Evolutionary conservation across 2,329 filamentous ascomycete species (phyloP), one percentile per base, ranked within the genome.

Genomic region (Talaromyces sp.): DNA sequence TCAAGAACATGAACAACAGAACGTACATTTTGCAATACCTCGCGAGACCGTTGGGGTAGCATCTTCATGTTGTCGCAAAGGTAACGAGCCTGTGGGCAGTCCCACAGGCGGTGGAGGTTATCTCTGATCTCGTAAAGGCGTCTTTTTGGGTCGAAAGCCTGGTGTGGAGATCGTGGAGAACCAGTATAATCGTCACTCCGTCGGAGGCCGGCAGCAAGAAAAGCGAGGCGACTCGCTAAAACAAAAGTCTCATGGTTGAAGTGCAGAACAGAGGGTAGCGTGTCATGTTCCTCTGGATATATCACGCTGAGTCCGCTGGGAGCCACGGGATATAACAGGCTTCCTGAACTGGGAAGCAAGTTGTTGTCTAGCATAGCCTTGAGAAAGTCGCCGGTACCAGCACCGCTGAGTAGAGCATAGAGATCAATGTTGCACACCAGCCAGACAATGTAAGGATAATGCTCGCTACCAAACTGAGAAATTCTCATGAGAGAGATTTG

Each of bases 391-490:
- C 83, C 82, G 0, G 71, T 77, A 2, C 83, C 82, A 46, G 78
- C 79, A 12, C 81, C 82, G 60, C 82, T 81, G 54, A 86, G 69
- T 35, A 84, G 76, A 14, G 82, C 82, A 66, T 84, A 81, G n/a
- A 84, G 73, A 66, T 86, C 84, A 50, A 86, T 79, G 61, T 78
- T 78, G 67, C 80, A 81, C 40, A 84, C 77, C 71, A 78, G 80
- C 82, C 83, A 85, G 16, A 85, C 70, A 5, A 85, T 76, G 66
- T 82, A 83, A 2, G 80, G 79, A 63, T 80, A 81, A 31, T 75
- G 74, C 64, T 83, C 82, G 2, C 70, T 72, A 9, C 60, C 63
- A 62, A 77, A 73, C n/a, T 76, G 71, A n/a, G 79, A 72, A 25
- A 73, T 76, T 63, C 83, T 77, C 62, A 83, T 76, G 25, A 80